Base-by-base conservation (phyloP, 805 yeast species). In the Starmerella gropengiesseri region DNA sequence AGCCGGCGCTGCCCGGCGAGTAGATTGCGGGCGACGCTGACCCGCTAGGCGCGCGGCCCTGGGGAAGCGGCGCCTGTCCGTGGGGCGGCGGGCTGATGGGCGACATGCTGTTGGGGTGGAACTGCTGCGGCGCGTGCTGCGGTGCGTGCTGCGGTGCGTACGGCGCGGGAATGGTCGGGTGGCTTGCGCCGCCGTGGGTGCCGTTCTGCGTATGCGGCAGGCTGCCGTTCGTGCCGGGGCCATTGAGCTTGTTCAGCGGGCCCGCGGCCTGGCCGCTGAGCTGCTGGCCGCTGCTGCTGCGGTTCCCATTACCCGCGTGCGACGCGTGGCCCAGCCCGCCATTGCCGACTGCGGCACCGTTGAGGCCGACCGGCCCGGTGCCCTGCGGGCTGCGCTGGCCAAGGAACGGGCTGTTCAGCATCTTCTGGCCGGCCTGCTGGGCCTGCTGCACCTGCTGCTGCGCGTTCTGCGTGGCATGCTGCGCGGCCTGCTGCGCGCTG, bases 401-500 rank as follows among this genome's bases (percentile, higher is more conserved):
- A 11, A 35, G 31, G 28, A 48, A 48, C 20, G 51, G 51, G 29
- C 47, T 43, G 47, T 48, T 43, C 30, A 46, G 45, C 34, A 36
- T 35, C 35, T 36, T 31, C 20, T 36, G 34, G 3, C 30, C 30
- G 14, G 7, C 11, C 40, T 13, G 19, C 21, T 14, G 36, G 23
- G 37, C 39, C 25, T 9, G 37, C 37, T 7, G 38, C 22, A 5
- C 25, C 37, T 14, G 40, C 18, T 7, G 25, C 28, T n/a, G 22
- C 40, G 37, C 28, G 28, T 27, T 28, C 17, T 14, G 14, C 6
- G 14, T 20, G 16, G 27, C 43, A 22, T 32, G 32, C 13, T 18
- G 38, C 26, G 28, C 19, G n/a, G 18, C 29, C 17, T 38, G 41
- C 25, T 38, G 41, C 11, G 33, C 33, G 13, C 13, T 7, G 12